A percentile compares a stretch with the other conserved stretches of the same genome.
phyloP scores from a whole-genome alignment of 352 stramenopile genomes.

The Phytophthora tubulina region DNA sequence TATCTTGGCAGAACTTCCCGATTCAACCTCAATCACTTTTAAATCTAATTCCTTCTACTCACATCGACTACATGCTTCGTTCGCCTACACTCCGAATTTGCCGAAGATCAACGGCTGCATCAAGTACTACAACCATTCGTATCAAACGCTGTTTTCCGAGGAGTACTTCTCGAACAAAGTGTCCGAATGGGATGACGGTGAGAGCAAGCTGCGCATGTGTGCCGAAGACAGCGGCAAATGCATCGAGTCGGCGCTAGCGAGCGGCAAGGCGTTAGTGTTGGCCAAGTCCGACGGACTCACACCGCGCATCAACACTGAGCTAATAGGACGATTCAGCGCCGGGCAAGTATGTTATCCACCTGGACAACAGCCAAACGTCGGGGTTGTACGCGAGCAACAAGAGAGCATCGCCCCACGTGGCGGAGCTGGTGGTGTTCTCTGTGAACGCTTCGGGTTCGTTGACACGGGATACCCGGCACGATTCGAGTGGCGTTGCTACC shows the following conservation, averaged over 20 bases:
- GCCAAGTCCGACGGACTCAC: conserved; percentile 68
- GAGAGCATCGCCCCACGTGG: conserved; percentile 48
- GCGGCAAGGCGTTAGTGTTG: conserved; percentile 79
- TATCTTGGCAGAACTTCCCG: no score
- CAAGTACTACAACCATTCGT: conserved; percentile 69
- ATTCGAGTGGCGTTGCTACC: conserved; percentile 69
- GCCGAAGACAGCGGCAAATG: conserved; percentile 38
- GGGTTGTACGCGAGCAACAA: conserved; percentile 69
- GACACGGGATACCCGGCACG: conserved; percentile 52
- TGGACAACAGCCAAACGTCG: conserved; percentile 81
- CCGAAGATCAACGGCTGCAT: conserved; percentile 55
- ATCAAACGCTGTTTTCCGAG: conserved; percentile 62
- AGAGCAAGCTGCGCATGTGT: conserved; percentile 67
- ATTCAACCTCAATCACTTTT: no score
- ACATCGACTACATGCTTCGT: no score
- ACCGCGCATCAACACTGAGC: conserved; percentile 57
- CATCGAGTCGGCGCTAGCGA: conserved; percentile 68
- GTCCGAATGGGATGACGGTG: conserved; percentile 72
- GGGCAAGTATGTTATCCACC: conserved; percentile 65
- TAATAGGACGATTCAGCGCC: conserved; percentile 45
- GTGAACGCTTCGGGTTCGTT: conserved; percentile 51
- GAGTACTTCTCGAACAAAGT: conserved; percentile 74
- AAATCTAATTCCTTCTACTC: no score
- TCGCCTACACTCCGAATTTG: no score
- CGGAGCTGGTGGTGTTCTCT: conserved; percentile 44